Base-by-base conservation (phyloP, 495 filamentous ascomycete genomes). In the Daldinia loculata region DNA sequence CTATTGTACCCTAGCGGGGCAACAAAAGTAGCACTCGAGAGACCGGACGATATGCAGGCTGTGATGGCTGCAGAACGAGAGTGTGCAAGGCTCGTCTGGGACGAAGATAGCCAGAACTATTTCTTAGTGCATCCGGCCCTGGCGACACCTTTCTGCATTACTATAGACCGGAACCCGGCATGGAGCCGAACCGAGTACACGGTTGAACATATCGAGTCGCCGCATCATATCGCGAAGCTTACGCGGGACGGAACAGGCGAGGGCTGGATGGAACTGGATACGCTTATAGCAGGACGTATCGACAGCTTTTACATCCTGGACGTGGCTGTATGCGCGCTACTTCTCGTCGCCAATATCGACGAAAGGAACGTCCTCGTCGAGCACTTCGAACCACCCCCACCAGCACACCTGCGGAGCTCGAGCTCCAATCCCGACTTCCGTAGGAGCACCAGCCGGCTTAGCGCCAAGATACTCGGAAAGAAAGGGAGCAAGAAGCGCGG, bases 251-350 rank as follows among this genome's bases (percentile, higher is more conserved):
- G 83, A 39, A 81, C 82, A 2, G 86, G 85, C 9, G 77, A 73
- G 15, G 85, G 85, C 17, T 86, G 79, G 77, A 70, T 88, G 14
- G 84, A 87, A 69, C 75, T 87, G 12, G 84, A 87, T 67, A 87
- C 86, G 12, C 75, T 76, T 3, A 80, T 86, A 11, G 84, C 85
- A 6, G 74, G 78, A 24, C 81, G 80, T 63, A 75, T 86, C 53
- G 84, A 87, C 27, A 89, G 88, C 41, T 84, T 92, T 41, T 93
- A 93, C 72, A 82, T 92, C 4, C 85, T 94, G n/a, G 92, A 95
- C 76, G 91, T 92, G 0, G 84, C 87, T 2, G 84, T 92, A 8
- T 85, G 88, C 3, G 90, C 91, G 0, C 80, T 93, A 14, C 75
- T 93, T 34, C 82, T 92, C 12, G 90, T 95, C 22, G 91, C 91